Evolutionary conservation across 1,284 basidiomycete genomes (phyloP).

Genomic region (Jaminaea rosea): DNA sequence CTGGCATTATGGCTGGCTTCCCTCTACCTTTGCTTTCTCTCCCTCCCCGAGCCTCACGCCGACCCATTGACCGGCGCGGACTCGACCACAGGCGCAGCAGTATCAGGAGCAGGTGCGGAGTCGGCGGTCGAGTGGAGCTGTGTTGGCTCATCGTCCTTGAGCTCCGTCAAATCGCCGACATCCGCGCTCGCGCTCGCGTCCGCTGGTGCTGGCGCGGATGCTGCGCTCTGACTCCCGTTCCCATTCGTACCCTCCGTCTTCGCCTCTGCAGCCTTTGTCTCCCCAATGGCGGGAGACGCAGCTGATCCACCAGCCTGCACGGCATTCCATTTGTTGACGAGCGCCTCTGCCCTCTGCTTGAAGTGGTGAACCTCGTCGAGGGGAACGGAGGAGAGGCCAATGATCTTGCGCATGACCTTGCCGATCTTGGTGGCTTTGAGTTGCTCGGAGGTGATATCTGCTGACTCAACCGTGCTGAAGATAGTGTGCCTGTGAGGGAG

Average conservation of each 20-base stretch:
- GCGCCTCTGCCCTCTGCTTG: slow-evolving; percentile 58
- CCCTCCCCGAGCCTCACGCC: not conserved
- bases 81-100: not conserved
- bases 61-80: not conserved
- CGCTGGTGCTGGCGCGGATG: not conserved
- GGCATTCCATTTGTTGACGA: slow-evolving; percentile 48
- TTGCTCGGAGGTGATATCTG: slow-evolving; percentile 71
- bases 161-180: not conserved
- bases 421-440: slow-evolving; percentile 83
- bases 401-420: slow-evolving; percentile 94
- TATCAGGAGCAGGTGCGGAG: not conserved
- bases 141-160: too few relatives aligned
- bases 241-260: too few relatives aligned
- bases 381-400: slow-evolving; percentile 62
- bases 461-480: slow-evolving; percentile 78
- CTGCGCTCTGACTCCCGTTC: too few relatives aligned
- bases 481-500: too few relatives aligned
- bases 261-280: too few relatives aligned
- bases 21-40: too few relatives aligned
- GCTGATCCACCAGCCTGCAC: not conserved
- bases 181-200: not conserved
- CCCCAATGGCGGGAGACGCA: too few relatives aligned
- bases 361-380: slow-evolving; percentile 78
- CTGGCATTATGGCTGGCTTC: too few relatives aligned
- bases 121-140: too few relatives aligned